phyloP scores from a whole-genome alignment of 2,329 filamentous ascomycete genomes.

The Aspergillus brunneoviolaceus region DNA sequence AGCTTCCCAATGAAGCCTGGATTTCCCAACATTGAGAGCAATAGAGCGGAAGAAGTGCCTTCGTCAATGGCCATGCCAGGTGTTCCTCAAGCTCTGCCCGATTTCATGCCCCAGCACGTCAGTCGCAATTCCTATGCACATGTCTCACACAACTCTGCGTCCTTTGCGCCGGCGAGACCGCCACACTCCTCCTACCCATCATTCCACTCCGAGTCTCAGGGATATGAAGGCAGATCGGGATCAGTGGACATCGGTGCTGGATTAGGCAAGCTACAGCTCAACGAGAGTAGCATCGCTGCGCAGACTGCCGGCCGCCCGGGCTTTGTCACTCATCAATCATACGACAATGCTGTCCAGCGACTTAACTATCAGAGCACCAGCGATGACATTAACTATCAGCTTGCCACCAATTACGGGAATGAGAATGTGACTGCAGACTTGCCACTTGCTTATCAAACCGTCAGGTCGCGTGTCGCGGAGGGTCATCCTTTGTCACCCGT shows the following conservation, averaged over 20 bases:
- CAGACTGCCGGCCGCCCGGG: conserved; percentile 30
- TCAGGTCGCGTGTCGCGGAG: conserved; percentile 43
- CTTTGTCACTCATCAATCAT: conserved; percentile 36
- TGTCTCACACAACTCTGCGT: conserved; percentile 36
- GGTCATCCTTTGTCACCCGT: conserved; percentile 48
- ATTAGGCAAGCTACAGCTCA: conserved; percentile 38
- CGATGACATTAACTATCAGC: conserved; percentile 33
- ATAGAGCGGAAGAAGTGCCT: conserved; percentile 31
- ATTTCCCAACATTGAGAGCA: conserved; percentile 29
- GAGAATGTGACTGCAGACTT: conserved; percentile 32
- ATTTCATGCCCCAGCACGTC: conserved; percentile 28
- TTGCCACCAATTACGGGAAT: conserved; percentile 24
- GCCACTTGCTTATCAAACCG: conserved; percentile 38
- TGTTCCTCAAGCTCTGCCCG: conserved; percentile 30
- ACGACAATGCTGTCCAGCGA: conserved; percentile 49
- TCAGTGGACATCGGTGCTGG: conserved; percentile 33
- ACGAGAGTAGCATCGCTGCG: conserved; percentile 35
- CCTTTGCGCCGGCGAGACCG: conserved; percentile 34
- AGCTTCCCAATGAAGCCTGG: conserved; percentile 33
- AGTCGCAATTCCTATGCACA: conserved; percentile 32
- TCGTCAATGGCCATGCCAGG: conserved; percentile 30
- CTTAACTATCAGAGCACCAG: conserved; percentile 40
- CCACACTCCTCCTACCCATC: conserved; percentile 39
- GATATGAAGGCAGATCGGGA: conserved; percentile 31
- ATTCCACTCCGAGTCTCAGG: conserved; percentile 41